These are phyloP conservation scores for Ophiostoma novo-ulmi DNA, from an alignment of 2,329 filamentous ascomycete species.

Conservation along the genomic window DNA sequence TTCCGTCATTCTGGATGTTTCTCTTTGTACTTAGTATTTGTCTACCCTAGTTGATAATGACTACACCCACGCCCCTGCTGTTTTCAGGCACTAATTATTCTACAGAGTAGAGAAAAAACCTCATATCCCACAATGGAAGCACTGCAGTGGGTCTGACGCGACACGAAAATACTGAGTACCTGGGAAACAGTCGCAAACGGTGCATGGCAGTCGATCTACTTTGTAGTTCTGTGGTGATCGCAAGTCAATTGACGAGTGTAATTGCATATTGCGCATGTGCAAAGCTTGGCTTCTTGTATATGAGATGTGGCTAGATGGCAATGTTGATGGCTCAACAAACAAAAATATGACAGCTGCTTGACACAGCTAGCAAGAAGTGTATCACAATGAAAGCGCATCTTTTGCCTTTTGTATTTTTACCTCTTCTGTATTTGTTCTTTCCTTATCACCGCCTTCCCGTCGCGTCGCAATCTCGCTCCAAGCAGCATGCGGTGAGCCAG, in stretches of 20 bases:
- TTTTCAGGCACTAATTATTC: not conserved
- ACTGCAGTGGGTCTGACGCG: not conserved
- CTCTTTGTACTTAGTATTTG: not conserved
- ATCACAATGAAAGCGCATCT: too few relatives aligned
- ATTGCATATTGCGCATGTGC: too few relatives aligned
- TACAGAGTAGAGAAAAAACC: constrained; percentile 1
- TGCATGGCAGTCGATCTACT: not conserved
- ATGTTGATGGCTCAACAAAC: too few relatives aligned
- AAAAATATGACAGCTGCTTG: too few relatives aligned
- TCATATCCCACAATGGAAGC: not conserved
- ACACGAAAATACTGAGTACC: not conserved
- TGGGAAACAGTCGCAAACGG: constrained; percentile 1
- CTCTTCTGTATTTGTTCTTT: not conserved
- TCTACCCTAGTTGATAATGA: not conserved
- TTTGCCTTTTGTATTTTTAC: too few relatives aligned
- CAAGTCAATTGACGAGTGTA: too few relatives aligned
- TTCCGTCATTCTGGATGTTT: not conserved
- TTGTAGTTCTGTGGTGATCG: too few relatives aligned
- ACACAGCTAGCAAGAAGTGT: too few relatives aligned
- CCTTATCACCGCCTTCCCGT: not conserved
- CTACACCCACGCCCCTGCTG: not conserved
- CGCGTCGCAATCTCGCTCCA: not conserved
- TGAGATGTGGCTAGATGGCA: too few relatives aligned
- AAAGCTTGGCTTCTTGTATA: too few relatives aligned
- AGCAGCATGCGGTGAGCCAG: not conserved